phyloP scores from a whole-genome alignment of 2,329 filamentous ascomycete species.

The Passalora sequoiae region DNA sequence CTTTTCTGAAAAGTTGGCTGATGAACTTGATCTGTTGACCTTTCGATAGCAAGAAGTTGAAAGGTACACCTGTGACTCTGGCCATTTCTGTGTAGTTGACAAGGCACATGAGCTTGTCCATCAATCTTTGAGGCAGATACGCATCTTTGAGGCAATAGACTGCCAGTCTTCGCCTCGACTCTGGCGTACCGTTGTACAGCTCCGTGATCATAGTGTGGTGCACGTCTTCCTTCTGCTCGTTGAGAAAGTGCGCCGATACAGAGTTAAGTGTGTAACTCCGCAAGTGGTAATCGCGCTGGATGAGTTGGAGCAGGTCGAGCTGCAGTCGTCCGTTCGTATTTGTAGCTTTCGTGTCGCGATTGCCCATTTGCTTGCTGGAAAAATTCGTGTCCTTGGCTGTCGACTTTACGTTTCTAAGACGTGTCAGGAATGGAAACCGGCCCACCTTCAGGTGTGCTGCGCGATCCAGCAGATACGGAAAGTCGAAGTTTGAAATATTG shows the following conservation, averaged over 20 bases:
- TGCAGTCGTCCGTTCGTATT: slow-evolving; percentile 94
- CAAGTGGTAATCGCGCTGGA: slow-evolving; percentile 90
- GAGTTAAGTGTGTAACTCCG: slow-evolving; percentile 97
- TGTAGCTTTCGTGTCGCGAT: slow-evolving; percentile 85
- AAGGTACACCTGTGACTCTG: slow-evolving; percentile 95
- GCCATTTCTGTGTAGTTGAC: slow-evolving; percentile 99
- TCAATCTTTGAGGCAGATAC: slow-evolving; percentile 84
- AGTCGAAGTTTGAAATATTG: slow-evolving; percentile 98
- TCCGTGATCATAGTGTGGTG: slow-evolving; percentile 99
- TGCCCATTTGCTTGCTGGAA: slow-evolving; percentile 97
- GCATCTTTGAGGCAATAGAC: slow-evolving; percentile 98
- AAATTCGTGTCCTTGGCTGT: slow-evolving; percentile 75
- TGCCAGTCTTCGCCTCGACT: slow-evolving; percentile 82
- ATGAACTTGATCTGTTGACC: slow-evolving; percentile 98
- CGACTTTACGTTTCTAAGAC: slow-evolving; percentile 66
- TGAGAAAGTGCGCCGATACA: slow-evolving; percentile 87
- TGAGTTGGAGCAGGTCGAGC: slow-evolving; percentile 85
- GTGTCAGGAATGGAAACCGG: slow-evolving; percentile 82
- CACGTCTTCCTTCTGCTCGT: slow-evolving; percentile 97
- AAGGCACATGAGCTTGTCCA: slow-evolving; percentile 98
- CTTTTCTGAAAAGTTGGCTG: slow-evolving; percentile 94
- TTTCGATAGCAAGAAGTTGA: slow-evolving; percentile 85
- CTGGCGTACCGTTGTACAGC: slow-evolving; percentile 90
- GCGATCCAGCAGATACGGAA: slow-evolving; percentile 87
- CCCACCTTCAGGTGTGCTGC: slow-evolving; percentile 75